Percentiles rank a stretch among this genome's conserved stretches.
These are phyloP conservation scores for Didymosphaeria variabile DNA, from an alignment of 2,329 filamentous ascomycete species.

Conservation along the genomic window DNA sequence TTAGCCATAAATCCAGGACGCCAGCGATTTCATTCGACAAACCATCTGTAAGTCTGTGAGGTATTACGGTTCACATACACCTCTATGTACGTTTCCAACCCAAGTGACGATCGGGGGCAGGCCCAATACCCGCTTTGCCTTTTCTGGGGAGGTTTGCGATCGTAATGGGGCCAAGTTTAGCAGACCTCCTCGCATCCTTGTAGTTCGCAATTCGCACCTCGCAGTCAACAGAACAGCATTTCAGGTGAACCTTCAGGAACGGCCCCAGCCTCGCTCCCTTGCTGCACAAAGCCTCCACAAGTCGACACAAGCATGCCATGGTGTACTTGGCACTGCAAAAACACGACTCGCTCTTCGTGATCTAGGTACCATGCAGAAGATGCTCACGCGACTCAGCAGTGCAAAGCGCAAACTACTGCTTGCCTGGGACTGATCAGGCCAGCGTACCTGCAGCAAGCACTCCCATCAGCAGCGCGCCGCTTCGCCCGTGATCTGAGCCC, in stretches of 20 bases:
- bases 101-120: not conserved
- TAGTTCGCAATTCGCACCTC: not conserved
- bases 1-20: not conserved
- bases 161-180: conserved; percentile 8
- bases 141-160: not conserved
- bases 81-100: not conserved
- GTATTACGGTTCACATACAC: conserved; percentile 1
- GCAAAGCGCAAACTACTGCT: not conserved
- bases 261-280: conserved; percentile 1
- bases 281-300: conserved; percentile 11
- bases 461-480: not conserved
- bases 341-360: not conserved
- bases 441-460: conserved; percentile 11
- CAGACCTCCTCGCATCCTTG: not conserved
- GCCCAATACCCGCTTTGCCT: not conserved
- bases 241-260: not conserved
- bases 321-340: not conserved
- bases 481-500: conserved; percentile 5
- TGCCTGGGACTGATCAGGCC: conserved; percentile 2
- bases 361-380: not conserved
- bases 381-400: conserved; percentile 3
- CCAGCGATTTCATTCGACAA: not conserved
- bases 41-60: not conserved
- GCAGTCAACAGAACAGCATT: not conserved
- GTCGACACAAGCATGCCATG: not conserved